Evolutionary conservation across 2,329 filamentous ascomycete genomes (phyloP), one percentile per base, ranked within the genome.

Genomic region (Calonectria fujianensis): DNA sequence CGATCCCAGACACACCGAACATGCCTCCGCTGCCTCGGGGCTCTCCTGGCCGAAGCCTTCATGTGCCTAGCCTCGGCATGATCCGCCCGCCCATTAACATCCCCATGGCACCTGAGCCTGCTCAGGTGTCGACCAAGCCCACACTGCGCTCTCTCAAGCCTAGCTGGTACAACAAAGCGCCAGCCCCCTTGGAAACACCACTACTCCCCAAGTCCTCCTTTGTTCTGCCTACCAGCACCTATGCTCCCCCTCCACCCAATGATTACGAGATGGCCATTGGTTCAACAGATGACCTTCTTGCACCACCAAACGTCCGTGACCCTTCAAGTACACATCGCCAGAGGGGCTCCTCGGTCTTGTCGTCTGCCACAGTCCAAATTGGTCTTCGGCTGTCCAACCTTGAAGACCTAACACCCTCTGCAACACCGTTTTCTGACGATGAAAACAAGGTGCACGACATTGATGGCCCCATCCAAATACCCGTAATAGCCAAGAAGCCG

Each of bases 361-460:
- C 93, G 57, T 91, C 91, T 13, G 92, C 92, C 31, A 94, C 93
- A 0, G 93, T 95, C 14, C 93, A 94, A 80, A 94, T 95, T 67
- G 93, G 93, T 1, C 86, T 95, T 20, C 90, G 93, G 14, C 87
- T 95, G 70, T 94, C 93, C 32, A 91, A 89, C 69, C 88, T 90
- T 39, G 85, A 88, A 18, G 89, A 91, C 76, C 87, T 91, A 75
- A 83, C 85, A 0, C 85, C 78, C 10, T 54, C 79, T 24, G 78
- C 78, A 13, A 75, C 82, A 3, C 66, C 77, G 3, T 72, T 76
- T 11, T 74, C 76, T 29, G 74, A 77, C 64, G 77, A 81, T 37
- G 18, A 70, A 24, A 74, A 69, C 74, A 84, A 85, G 67, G 84
- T 87, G 5, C 83, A 88, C 72, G 82, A 82, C 65, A 80, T 88